Base-by-base conservation (phyloP, 2,329 filamentous ascomycete species). In the Harringtonia aguacate region DNA sequence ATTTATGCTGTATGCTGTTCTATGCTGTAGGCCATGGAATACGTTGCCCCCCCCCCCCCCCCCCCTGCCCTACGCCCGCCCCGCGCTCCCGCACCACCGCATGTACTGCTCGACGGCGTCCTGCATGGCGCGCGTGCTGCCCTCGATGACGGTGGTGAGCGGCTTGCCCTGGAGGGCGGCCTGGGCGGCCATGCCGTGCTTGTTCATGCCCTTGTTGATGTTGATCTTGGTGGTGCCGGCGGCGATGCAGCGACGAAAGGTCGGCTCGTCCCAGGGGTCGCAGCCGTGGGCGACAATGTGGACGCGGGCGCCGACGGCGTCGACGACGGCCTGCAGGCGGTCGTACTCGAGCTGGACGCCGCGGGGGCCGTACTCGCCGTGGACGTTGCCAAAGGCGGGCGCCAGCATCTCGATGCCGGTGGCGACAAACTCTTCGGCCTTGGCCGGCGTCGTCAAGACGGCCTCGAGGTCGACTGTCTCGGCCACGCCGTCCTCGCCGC, bases 361-460 rank as follows among this genome's bases (percentile, higher is more conserved):
- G 15, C 74, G 62, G 0, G 76, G 71, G 0, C 81, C 81, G 60
- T 87, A 86, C 52, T 79, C 75, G 7, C 83, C 83, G 61, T 87
- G 83, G 36, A 87, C 78, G 54, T 86, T 87, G 4, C 83, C 83
- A 62, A 87, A 85, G 1, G 81, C 81, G 0, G 83, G 84, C 3
- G 84, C 84, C 14, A 88, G 64, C 65, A 81, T 81, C 54, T 87
- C 79, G 55, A 87, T 83, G 1, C 81, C 83, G 12, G 81, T 83
- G 3, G 67, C 71, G 4, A 85, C 72, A 53, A 88, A 87, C 53
- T 84, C 77, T 49, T 78, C 70, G 8, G 79, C 80, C 60, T 87
- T 75, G 49, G 83, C 79, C 0, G 75, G 71, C 0, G 79, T 85
- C 0, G 82, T 87, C 51, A 86, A 47, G 59, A 61, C 38, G 53